These are phyloP conservation scores for Paratinospora sagittata DNA, from an alignment of 164 flowering plant genomes.

Conservation along the genomic window DNA sequence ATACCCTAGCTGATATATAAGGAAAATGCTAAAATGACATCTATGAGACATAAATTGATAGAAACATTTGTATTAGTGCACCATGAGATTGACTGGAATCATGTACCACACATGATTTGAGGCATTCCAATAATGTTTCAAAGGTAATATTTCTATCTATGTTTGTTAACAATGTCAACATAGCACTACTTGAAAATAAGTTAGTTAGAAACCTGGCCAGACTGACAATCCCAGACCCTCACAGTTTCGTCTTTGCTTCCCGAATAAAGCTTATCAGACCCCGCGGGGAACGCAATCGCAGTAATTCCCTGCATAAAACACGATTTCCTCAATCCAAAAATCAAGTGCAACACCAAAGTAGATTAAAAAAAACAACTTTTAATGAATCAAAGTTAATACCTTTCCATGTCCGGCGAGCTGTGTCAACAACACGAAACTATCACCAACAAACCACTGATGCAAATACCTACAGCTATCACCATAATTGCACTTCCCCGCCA, in stretches of 20 bases:
- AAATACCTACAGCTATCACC: conserved; percentile 66
- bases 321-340: too few relatives aligned
- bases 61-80: too few relatives aligned
- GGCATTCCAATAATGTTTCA: too few relatives aligned
- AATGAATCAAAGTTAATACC: conserved; percentile 30
- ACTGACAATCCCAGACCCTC: conserved; percentile 75
- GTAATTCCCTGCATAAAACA: conserved; percentile 44
- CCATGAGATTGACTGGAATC: too few relatives aligned
- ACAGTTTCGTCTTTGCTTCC: conserved; percentile 71
- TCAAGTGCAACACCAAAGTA: neutral
- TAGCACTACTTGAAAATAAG: neutral
- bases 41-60: too few relatives aligned
- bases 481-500: conserved; percentile 55
- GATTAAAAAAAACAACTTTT: neutral
- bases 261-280: conserved; percentile 71
- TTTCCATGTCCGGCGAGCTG: conserved; percentile 81
- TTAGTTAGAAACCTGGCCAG: conserved; percentile 67
- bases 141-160: too few relatives aligned
- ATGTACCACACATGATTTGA: too few relatives aligned
- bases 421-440: conserved; percentile 52
- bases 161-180: too few relatives aligned
- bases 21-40: neutral
- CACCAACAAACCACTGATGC: conserved; percentile 75
- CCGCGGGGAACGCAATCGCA: conserved; percentile 74
- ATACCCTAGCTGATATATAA: neutral